A percentile compares a stretch with the other conserved stretches of the same genome.
These are phyloP conservation scores for Pichia sp. DNA, from an alignment of 1,139 yeast species.

Conservation along the genomic window DNA sequence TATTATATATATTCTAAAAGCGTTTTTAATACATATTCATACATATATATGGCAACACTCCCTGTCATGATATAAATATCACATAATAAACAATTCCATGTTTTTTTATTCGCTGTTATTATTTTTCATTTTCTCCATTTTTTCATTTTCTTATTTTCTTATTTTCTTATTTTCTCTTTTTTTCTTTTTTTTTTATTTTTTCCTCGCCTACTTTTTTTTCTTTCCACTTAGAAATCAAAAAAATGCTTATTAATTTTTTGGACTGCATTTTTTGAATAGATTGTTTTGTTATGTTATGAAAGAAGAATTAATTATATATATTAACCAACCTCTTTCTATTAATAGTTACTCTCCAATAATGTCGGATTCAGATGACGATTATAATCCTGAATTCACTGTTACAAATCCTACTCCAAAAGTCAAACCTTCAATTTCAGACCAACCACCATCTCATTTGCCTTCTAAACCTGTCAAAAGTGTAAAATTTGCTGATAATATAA, in stretches of 20 bases:
- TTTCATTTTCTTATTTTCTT: neutral
- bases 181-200: neutral
- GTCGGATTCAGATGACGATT: conserved; percentile 16
- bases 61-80: neutral
- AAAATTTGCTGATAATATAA: conserved; percentile 12
- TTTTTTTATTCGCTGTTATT: neutral
- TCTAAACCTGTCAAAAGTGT: conserved; percentile 8
- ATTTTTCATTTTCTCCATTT: neutral
- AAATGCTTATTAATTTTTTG: no score
- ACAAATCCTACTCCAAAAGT: neutral
- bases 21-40: neutral
- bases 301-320: no score
- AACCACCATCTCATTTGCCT: conserved; percentile 1
- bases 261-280: no score
- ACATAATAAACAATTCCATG: no score
- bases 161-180: neutral
- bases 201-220: neutral
- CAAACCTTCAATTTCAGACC: neutral
- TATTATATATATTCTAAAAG: no score
- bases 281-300: no score
- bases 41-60: neutral
- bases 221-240: neutral
- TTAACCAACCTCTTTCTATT: no score
- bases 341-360: neutral
- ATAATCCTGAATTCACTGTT: conserved; percentile 16